Evolutionary conservation across 495 filamentous ascomycete genomes (phyloP), one percentile per base, ranked within the genome.

Genomic region (Hyaloscypha finlandica): DNA sequence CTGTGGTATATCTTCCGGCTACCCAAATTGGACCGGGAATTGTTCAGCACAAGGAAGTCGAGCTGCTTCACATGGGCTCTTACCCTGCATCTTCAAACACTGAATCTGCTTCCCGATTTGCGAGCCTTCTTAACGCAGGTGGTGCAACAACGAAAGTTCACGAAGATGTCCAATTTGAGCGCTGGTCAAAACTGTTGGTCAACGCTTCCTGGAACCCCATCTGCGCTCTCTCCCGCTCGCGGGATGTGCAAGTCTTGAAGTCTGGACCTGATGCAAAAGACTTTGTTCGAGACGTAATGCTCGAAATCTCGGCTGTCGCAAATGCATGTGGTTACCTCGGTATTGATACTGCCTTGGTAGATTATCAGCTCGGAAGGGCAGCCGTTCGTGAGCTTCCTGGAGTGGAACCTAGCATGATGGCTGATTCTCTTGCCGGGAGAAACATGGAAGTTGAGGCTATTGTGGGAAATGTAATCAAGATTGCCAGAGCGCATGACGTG

Each of bases 401-500:
- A 0, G 78, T 84, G 61, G 72, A 77, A n/a, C 83, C 79, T 57
- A 85, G 83, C 68, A 86, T 86, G 84, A 79, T 83, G 69, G 76
- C 75, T 1, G 84, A 86, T 73, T 76, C 73, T 20, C 76, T 79
- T 65, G 76, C 68, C 42, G 79, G 77, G 19, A 75, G 79, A 39
- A 77, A 77, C 0, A 77, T 85, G 72, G 83, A 85, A 74, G 77
- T 81, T 9, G 84, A 85, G 70, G 80, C 81, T 31, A 84, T 86
- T 67, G 66, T 85, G n/a, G 83, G 83, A 6, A 84, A 82, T 74
- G 71, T 76, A 4, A 76, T 85, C 11, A 75, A 75, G 61, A 59
- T 83, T 68, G 84, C 79, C 14, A 73, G 71, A 59, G 68, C 68
- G 59, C 75, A 80, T 60, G 76, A 77, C 0, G 75, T 86, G 2